Percentiles rank a stretch among this genome's conserved stretches.
phyloP scores from a whole-genome alignment of 495 filamentous ascomycete species.

The Pseudoneurospora amorphoporcata region DNA sequence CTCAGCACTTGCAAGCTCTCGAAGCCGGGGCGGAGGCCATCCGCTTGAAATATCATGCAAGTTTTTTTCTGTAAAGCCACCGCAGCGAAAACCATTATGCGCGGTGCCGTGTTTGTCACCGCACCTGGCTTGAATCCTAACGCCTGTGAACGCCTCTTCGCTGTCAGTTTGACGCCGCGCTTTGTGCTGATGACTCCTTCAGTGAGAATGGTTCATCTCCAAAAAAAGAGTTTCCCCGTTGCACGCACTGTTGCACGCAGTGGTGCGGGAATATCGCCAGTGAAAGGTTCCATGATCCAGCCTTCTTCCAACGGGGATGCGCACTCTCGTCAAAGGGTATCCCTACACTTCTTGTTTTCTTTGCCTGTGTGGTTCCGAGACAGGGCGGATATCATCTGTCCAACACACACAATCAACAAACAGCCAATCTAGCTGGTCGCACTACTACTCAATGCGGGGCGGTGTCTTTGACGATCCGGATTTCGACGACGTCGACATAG shows the following conservation, averaged over 20 bases:
- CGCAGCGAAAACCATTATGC: not conserved
- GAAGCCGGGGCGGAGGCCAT: not conserved
- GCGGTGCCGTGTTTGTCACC: not conserved
- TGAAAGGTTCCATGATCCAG: not conserved
- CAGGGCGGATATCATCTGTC: not conserved
- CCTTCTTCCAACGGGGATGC: not conserved
- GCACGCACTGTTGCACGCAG: not conserved
- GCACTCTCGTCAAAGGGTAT: not conserved
- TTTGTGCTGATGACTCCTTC: not conserved
- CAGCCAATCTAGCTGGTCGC: not conserved
- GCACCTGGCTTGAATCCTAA: not conserved
- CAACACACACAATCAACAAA: not conserved
- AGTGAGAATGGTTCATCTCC: not conserved
- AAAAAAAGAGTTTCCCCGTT: not conserved
- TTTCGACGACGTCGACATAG: conserved; percentile 15
- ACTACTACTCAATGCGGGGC: conserved; percentile 26
- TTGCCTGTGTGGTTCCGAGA: not conserved
- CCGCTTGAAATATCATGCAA: not conserved
- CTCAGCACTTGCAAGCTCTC: not conserved
- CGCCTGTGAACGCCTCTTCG: not conserved
- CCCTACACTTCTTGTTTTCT: not conserved
- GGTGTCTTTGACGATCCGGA: conserved; percentile 12
- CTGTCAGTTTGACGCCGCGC: not conserved
- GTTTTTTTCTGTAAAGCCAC: not conserved
- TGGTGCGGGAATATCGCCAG: not conserved